Evolutionary conservation across 129 eudicot genomes (phyloP).

Genomic region (Flaveria brownii): DNA sequence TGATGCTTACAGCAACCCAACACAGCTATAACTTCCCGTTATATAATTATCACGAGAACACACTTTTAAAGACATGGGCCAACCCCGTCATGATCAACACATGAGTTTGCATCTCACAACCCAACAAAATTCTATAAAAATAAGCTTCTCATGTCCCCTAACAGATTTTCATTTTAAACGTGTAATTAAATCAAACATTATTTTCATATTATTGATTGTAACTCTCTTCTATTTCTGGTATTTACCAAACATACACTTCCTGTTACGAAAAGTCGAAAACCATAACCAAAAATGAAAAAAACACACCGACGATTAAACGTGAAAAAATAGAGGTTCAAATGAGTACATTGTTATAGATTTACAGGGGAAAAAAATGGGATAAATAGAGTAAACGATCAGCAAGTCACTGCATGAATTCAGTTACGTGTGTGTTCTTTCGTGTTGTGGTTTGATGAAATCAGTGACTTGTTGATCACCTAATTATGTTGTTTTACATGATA

Average conservation of each 20-base stretch:
- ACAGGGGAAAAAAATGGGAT: conserved; percentile 33
- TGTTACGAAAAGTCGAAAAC: not conserved
- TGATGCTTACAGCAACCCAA: conserved; percentile 38
- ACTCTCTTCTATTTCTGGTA: conserved; percentile 9
- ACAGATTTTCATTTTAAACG: conserved; percentile 31
- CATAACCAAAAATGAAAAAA: no score
- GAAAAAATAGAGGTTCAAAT: not conserved
- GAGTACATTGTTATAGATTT: conserved; percentile 24
- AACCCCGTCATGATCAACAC: conserved; percentile 38
- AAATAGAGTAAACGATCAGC: conserved; percentile 13
- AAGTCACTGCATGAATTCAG: conserved; percentile 31
- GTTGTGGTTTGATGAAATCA: conserved; percentile 15
- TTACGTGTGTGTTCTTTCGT: not conserved
- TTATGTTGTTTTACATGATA: conserved; percentile 13
- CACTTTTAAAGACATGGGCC: conserved; percentile 31
- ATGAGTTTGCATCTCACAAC: conserved; percentile 27
- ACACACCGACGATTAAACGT: not conserved
- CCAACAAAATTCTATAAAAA: conserved; percentile 30
- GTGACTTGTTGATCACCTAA: conserved; percentile 34
- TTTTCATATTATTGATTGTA: conserved; percentile 5
- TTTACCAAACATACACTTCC: conserved; percentile 13
- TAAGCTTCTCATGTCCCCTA: conserved; percentile 37
- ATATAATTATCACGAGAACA: conserved; percentile 10
- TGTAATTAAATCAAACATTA: not conserved
- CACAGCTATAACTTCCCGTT: conserved; percentile 17